phyloP scores from a whole-genome alignment of 2,329 filamentous ascomycete genomes.

The Colletotrichum lindemuthianum region DNA sequence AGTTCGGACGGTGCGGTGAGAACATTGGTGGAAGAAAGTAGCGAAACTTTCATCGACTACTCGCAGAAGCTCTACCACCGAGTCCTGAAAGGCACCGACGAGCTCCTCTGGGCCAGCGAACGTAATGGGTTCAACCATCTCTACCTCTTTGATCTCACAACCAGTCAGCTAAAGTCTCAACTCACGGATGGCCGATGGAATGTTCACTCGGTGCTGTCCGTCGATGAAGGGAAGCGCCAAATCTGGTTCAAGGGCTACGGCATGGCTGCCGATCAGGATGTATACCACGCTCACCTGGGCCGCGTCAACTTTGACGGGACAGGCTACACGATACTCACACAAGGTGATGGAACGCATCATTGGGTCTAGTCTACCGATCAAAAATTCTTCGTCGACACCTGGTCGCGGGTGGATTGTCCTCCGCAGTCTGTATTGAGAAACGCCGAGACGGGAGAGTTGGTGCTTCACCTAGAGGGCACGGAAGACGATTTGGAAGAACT shows the following conservation, averaged over 20 bases:
- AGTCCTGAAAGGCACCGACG: conserved; percentile 9
- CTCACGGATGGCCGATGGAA: conserved; percentile 43
- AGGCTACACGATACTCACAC: conserved; percentile 39
- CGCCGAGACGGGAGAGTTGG: neutral
- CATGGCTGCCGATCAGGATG: conserved; percentile 38
- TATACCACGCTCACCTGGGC: conserved; percentile 41
- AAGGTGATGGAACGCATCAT: conserved; percentile 42
- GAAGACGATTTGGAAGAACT: neutral
- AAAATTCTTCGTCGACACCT: neutral
- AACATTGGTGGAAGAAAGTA: conserved; percentile 39
- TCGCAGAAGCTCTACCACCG: conserved; percentile 22
- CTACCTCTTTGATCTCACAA: conserved; percentile 39
- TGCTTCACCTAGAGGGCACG: neutral
- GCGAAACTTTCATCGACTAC: conserved; percentile 39
- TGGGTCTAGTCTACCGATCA: conserved; percentile 39
- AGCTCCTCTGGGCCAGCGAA: conserved; percentile 44
- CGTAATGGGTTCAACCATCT: conserved; percentile 44
- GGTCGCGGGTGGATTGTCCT: neutral
- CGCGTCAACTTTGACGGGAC: conserved; percentile 42
- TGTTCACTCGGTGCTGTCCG: neutral
- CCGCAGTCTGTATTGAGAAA: conserved; percentile 1
- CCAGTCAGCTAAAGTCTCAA: conserved; percentile 29
- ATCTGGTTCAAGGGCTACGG: conserved; percentile 35
- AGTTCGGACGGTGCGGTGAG: conserved; percentile 34
- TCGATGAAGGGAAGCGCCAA: neutral